Conservation (phyloP, 306 rosid species). For the Betula pendula region DNA sequence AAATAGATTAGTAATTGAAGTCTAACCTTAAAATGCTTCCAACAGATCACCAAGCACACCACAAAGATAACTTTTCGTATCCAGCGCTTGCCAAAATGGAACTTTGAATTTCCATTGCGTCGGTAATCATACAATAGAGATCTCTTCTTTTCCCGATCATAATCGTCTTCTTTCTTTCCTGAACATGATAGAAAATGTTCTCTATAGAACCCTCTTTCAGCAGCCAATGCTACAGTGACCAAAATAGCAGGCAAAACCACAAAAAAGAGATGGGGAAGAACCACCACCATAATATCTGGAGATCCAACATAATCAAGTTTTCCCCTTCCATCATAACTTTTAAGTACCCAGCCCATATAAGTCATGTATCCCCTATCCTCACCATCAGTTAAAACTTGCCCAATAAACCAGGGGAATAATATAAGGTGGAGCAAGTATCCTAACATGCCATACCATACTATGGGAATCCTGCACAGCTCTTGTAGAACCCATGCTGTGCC, state of each 20-base stretch:
- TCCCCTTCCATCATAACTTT: conserved; percentile 43
- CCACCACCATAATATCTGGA: conserved; percentile 84
- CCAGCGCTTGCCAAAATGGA: conserved; percentile 49
- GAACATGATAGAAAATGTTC: conserved; percentile 46
- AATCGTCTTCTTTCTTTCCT: conserved; percentile 83
- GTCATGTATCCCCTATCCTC: conserved; percentile 73
- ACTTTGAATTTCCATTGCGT: conserved; percentile 26
- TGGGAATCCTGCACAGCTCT: conserved; percentile 63
- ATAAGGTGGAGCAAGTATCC: conserved; percentile 73
- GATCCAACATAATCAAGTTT: conserved; percentile 67
- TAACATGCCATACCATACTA: conserved; percentile 67
- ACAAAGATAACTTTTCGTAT: conserved; percentile 56
- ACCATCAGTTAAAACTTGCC: conserved; percentile 68
- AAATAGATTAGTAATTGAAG: conserved; percentile 13
- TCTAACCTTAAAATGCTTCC: conserved; percentile 86
- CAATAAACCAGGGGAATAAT: conserved; percentile 77
- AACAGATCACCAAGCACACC: conserved; percentile 62
- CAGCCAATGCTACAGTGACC: conserved; percentile 51
- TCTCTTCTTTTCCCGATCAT: conserved; percentile 31
- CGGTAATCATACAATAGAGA: conserved; percentile 27
- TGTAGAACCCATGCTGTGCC: conserved; percentile 63
- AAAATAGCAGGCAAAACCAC: conserved; percentile 77
- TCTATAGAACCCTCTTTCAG: conserved; percentile 60
- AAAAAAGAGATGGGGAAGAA: conserved; percentile 75
- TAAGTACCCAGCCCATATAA: conserved; percentile 78